These are phyloP conservation scores for Diaporthe citrichinensis DNA, from an alignment of 2,329 filamentous ascomycete species.

Conservation along the genomic window DNA sequence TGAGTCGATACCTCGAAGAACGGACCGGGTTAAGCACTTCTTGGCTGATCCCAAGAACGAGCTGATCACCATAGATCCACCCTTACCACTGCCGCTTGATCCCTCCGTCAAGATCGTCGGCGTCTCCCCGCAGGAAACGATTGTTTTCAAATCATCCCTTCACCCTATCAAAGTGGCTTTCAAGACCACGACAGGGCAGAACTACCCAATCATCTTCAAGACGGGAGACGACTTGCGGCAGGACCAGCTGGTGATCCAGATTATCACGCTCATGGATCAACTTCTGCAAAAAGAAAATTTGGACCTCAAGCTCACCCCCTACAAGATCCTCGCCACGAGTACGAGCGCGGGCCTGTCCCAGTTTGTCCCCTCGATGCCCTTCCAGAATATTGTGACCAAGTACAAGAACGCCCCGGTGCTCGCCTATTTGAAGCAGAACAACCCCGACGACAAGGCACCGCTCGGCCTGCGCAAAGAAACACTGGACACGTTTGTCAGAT, in stretches of 20 bases:
- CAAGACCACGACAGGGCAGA: constrained; percentile 81
- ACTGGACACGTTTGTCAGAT: constrained; percentile 95
- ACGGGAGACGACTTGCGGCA: constrained; percentile 96
- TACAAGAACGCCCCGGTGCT: constrained; percentile 79
- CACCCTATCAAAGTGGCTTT: constrained; percentile 94
- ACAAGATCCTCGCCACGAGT: constrained; percentile 95
- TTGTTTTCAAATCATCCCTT: constrained; percentile 95
- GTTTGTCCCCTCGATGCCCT: constrained; percentile 88
- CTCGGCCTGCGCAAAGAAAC: constrained; percentile 91
- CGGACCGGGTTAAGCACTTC: constrained; percentile 86
- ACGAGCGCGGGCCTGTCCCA: constrained; percentile 92
- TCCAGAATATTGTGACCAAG: constrained; percentile 86
- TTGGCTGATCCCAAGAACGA: constrained; percentile 93
- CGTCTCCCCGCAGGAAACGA: constrained; percentile 85
- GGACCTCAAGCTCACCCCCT: constrained; percentile 93
- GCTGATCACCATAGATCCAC: constrained; percentile 84
- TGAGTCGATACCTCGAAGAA: constrained; percentile 83
- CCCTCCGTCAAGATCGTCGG: constrained; percentile 85
- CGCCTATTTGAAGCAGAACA: constrained; percentile 88
- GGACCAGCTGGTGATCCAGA: constrained; percentile 96
- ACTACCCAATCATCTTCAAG: constrained; percentile 97
- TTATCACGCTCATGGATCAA: constrained; percentile 98
- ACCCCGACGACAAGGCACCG: constrained; percentile 85
- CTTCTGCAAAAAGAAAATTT: constrained; percentile 96
- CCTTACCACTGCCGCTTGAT: constrained; percentile 89